These are phyloP conservation scores for Elasticomyces elasticus DNA, from an alignment of 495 filamentous ascomycete genomes.

Conservation along the genomic window DNA sequence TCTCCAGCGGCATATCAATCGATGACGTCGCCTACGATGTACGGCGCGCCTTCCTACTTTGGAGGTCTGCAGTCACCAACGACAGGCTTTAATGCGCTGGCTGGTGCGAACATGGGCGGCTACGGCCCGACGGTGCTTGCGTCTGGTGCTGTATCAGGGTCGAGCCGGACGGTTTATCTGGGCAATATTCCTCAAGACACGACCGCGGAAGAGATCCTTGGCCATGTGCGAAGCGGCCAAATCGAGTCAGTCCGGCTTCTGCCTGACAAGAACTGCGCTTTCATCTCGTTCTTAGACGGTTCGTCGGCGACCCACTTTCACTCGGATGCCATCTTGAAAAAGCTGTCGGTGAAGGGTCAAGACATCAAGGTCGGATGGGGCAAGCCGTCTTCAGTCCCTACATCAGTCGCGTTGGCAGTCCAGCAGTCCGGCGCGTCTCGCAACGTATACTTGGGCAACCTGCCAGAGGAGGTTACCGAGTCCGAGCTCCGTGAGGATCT, in stretches of 20 bases:
- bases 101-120: constrained; percentile 43
- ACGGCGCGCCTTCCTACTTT: constrained; percentile 61
- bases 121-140: constrained; percentile 61
- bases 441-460: constrained; percentile 93
- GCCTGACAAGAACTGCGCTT: constrained; percentile 98
- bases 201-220: constrained; percentile 93
- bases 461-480: constrained; percentile 80
- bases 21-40: constrained; percentile 64
- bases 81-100: constrained; percentile 54
- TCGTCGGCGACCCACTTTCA: constrained; percentile 98
- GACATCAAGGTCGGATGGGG: constrained; percentile 99
- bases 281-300: constrained; percentile 96
- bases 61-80: constrained; percentile 81
- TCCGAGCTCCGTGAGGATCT: constrained; percentile 91
- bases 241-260: constrained; percentile 95
- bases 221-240: constrained; percentile 93
- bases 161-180: constrained; percentile 91
- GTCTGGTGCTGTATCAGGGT: constrained; percentile 74
- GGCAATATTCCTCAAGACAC: constrained; percentile 98
- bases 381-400: constrained; percentile 95
- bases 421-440: constrained; percentile 97
- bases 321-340: constrained; percentile 98
- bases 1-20: constrained; percentile 69
- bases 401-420: constrained; percentile 88
- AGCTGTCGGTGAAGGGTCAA: constrained; percentile 92